phyloP scores from a whole-genome alignment of 805 yeast species.

The Monosporozyma solicola region DNA sequence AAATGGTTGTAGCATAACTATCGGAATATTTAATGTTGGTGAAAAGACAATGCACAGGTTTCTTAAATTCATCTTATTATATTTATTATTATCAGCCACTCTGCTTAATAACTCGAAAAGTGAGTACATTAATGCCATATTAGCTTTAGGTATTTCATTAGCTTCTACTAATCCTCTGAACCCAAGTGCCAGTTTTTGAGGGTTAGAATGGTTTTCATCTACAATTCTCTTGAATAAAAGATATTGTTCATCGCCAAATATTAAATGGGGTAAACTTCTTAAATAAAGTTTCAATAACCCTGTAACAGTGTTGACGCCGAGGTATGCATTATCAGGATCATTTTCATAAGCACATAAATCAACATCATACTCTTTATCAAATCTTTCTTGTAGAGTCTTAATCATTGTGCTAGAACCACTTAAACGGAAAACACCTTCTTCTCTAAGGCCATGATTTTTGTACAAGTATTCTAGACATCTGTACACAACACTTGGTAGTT shows the following conservation, averaged over 20 bases:
- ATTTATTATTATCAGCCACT: constrained; percentile 49
- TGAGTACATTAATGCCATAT: constrained; percentile 51
- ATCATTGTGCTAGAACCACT: constrained; percentile 82
- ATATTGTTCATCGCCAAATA: constrained; percentile 49
- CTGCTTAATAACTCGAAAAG: constrained; percentile 60
- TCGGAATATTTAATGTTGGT: constrained; percentile 65
- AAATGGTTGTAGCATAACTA: constrained; percentile 49
- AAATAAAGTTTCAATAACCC: constrained; percentile 77
- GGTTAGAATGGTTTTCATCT: constrained; percentile 27
- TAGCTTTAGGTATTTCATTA: constrained; percentile 39
- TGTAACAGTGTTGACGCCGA: constrained; percentile 77
- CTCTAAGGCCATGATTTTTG: constrained; percentile 61
- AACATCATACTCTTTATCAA: constrained; percentile 59
- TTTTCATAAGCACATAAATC: constrained; percentile 42
- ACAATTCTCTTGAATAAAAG: constrained; percentile 32
- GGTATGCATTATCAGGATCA: constrained; percentile 21
- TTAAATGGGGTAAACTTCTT: constrained; percentile 61
- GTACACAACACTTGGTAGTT: constrained; percentile 63
- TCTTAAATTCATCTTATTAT: constrained; percentile 76
- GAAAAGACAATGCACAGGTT: constrained; percentile 76
- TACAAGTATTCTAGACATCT: constrained; percentile 65
- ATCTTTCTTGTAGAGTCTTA: constrained; percentile 55
- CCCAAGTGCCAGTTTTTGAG: constrained; percentile 21
- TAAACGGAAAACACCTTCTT: constrained; percentile 85
- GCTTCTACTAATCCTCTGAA: constrained; percentile 29